Conservation (phyloP, 176 grass and related monocot genomes). For the Otatea glauca region DNA sequence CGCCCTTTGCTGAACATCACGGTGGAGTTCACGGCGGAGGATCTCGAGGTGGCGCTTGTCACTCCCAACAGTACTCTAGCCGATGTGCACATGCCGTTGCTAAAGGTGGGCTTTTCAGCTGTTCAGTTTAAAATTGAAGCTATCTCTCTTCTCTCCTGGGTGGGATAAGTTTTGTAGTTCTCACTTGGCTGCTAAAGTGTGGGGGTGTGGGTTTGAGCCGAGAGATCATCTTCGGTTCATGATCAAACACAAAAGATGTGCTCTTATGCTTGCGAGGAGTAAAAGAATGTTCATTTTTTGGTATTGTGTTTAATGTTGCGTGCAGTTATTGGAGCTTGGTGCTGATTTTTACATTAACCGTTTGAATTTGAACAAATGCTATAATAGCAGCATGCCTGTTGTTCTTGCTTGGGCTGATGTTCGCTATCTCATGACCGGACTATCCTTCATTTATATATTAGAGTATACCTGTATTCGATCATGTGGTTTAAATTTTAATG, state of each 20-base stretch:
- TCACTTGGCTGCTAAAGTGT: not conserved
- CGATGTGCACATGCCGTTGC: conserved; percentile 94
- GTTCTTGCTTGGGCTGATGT: not conserved
- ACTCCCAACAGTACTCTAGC: conserved; percentile 74
- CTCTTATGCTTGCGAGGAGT: not conserved
- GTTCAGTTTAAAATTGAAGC: conserved; percentile 2
- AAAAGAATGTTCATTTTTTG: not conserved
- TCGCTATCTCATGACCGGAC: not conserved
- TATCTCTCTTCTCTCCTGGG: not conserved
- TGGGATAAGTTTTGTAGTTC: not conserved
- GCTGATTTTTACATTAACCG: not conserved
- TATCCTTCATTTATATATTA: not conserved
- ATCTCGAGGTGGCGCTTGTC: conserved; percentile 86
- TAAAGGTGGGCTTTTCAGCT: conserved; percentile 63
- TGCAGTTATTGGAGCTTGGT: not conserved
- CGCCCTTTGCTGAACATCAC: conserved; percentile 78
- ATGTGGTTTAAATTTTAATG: not conserved
- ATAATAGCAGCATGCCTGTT: not conserved
- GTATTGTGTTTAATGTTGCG: not conserved
- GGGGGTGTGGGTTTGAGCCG: not conserved
- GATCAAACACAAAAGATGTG: not conserved
- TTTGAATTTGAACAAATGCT: conserved; percentile 8
- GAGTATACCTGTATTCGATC: conserved; percentile 8
- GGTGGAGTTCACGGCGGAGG: conserved; percentile 83
- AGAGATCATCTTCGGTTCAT: conserved; percentile 4